A percentile compares a stretch with the other conserved stretches of the same genome.
phyloP scores from a whole-genome alignment of 768 basidiomycete genomes.

The Rhodosporidiobolus sp. region DNA sequence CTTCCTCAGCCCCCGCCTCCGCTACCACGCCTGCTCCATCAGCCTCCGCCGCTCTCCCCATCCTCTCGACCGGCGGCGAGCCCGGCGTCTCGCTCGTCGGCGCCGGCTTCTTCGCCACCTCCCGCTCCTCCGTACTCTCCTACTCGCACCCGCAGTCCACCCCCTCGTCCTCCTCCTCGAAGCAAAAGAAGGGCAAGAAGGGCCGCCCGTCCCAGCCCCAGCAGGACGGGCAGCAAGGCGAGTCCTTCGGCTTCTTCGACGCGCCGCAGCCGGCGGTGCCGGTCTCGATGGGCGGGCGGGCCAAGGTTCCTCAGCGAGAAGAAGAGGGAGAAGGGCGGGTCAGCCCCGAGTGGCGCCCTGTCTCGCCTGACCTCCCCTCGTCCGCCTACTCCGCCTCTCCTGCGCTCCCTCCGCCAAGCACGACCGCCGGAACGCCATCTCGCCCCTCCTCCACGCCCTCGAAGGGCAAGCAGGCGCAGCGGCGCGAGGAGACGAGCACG shows the following conservation, averaged over 20 bases:
- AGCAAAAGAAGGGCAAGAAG: background rate
- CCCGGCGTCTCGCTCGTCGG: conserved; percentile 22
- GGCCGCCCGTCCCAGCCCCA: background rate
- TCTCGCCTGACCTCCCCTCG: background rate
- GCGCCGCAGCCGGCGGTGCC: background rate
- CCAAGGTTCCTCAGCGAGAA: background rate
- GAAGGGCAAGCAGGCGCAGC: background rate
- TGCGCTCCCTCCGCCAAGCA: background rate
- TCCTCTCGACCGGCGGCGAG: conserved; percentile 18
- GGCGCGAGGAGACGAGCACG: background rate
- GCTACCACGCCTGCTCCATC: too few relatives aligned
- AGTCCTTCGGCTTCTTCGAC: background rate
- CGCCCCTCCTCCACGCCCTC: background rate
- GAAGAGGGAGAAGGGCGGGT: too few relatives aligned
- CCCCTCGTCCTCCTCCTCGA: background rate
- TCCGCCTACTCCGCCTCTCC: background rate
- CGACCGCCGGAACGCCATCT: background rate
- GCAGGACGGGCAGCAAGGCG: background rate
- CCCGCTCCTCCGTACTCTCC: background rate
- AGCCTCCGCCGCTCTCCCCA: background rate
- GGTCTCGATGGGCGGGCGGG: background rate
- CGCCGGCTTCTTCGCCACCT: conserved; percentile 1
- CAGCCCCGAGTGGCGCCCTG: background rate
- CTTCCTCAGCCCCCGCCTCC: too few relatives aligned
- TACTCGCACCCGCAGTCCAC: too few relatives aligned